phyloP scores from a whole-genome alignment of 176 grass and related monocot genomes.

The Musa acuminata region DNA sequence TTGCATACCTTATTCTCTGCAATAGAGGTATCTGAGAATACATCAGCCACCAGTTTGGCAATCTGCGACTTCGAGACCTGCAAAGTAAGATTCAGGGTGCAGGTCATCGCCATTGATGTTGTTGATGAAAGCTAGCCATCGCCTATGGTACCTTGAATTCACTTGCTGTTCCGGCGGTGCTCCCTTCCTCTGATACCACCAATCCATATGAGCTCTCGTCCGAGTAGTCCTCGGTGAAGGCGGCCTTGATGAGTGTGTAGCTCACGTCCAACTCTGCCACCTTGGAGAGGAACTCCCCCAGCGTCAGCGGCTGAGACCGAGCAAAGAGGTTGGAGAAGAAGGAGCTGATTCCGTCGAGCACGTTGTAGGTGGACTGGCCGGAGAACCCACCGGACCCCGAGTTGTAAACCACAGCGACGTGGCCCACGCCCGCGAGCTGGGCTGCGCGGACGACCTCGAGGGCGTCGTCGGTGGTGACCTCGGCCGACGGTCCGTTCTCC shows the following conservation, averaged over 20 bases:
- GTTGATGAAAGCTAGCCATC: not conserved
- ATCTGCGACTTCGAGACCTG: slow-evolving; percentile 79
- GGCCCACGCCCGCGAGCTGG: slow-evolving; percentile 57
- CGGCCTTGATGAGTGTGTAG: slow-evolving; percentile 69
- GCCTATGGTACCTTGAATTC: slow-evolving; percentile 34
- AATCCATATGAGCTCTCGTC: slow-evolving; percentile 52
- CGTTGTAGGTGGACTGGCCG: slow-evolving; percentile 43
- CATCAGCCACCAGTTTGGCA: slow-evolving; percentile 71
- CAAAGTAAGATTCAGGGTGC: slow-evolving; percentile 1
- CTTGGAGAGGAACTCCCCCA: slow-evolving; percentile 68
- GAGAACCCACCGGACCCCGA: not conserved
- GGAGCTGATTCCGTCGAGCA: slow-evolving; percentile 66
- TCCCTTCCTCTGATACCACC: slow-evolving; percentile 51
- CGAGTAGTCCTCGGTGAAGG: slow-evolving; percentile 69
- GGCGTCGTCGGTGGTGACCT: slow-evolving; percentile 37
- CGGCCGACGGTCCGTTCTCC: slow-evolving; percentile 45
- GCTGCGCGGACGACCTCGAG: slow-evolving; percentile 79
- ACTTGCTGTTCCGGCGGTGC: not conserved
- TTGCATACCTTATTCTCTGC: slow-evolving; percentile 81
- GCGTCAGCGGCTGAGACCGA: slow-evolving; percentile 38
- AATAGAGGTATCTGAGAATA: slow-evolving; percentile 59
- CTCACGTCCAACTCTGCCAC: slow-evolving; percentile 67
- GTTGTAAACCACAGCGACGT: slow-evolving; percentile 72
- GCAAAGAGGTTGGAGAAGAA: slow-evolving; percentile 73
- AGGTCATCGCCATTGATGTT: not conserved